Evolutionary conservation across 23 red algal genomes (phyloP).

Genomic region (Agarophyton chilense): DNA sequence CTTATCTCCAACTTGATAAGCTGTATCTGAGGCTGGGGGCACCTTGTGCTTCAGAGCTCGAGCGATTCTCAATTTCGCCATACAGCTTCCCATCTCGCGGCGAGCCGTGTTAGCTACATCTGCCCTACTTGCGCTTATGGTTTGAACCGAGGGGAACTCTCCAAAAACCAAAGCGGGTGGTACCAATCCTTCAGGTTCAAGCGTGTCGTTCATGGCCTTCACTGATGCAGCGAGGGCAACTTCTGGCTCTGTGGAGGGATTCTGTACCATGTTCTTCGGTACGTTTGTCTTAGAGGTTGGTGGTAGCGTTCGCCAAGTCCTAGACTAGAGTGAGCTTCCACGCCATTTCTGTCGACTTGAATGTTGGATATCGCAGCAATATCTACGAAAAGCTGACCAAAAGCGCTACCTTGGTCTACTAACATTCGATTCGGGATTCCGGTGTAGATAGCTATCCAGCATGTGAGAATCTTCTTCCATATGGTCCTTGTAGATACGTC

Average conservation of each 20-base stretch:
- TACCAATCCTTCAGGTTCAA: slow-evolving; percentile 50
- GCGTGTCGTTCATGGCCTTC: slow-evolving; percentile 62
- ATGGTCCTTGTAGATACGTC: no score
- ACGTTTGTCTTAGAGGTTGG: slow-evolving; percentile 10
- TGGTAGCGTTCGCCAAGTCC: not conserved
- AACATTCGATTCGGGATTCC: slow-evolving; percentile 57
- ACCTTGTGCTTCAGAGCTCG: no score
- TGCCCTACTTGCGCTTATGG: no score
- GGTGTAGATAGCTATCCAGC: no score
- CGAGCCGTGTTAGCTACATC: no score
- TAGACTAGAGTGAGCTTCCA: slow-evolving; percentile 63
- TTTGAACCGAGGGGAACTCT: slow-evolving; percentile 18
- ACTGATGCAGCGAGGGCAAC: slow-evolving; percentile 30
- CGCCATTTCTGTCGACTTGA: slow-evolving; percentile 10
- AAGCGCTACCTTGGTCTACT: slow-evolving; percentile 41
- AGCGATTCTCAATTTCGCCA: no score
- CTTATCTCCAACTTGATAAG: no score
- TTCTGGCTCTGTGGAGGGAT: slow-evolving; percentile 16
- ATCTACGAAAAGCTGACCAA: slow-evolving; percentile 24
- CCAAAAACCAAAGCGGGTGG: slow-evolving; percentile 54
- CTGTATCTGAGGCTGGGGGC: no score
- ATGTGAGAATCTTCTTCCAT: no score
- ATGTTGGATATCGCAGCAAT: slow-evolving; percentile 11
- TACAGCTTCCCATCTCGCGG: no score
- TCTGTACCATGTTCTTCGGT: slow-evolving; percentile 12